Conservation (phyloP, 2,329 filamentous ascomycete genomes). For the Aspergillus sp. region DNA sequence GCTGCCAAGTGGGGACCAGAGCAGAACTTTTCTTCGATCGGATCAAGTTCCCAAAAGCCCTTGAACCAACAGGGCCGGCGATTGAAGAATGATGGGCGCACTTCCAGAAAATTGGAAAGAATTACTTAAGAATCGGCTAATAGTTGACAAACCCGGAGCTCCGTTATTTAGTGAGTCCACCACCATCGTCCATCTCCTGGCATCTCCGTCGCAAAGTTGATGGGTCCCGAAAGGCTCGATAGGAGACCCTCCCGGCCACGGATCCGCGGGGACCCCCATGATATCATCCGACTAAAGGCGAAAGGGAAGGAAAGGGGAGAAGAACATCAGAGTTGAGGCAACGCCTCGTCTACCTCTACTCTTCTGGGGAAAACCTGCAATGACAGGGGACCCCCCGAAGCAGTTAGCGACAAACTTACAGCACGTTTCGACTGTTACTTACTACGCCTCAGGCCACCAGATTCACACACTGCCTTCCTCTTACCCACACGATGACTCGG, state of each 20-base stretch:
- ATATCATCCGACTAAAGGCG: slow-evolving; percentile 4
- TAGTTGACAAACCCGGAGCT: not conserved
- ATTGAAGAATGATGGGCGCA: not conserved
- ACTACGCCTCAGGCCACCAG: not conserved
- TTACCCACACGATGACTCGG: not conserved
- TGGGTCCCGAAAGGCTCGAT: not conserved
- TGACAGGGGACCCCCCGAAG: slow-evolving; percentile 3
- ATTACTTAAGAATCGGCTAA: not conserved
- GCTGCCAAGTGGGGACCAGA: not conserved
- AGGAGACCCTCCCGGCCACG: not conserved
- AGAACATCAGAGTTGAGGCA: not conserved
- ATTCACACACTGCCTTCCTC: not conserved
- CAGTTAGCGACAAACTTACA: slow-evolving; percentile 3
- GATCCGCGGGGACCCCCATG: slow-evolving; percentile 7
- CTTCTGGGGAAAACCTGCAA: slow-evolving; percentile 11
- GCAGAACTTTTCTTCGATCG: slow-evolving; percentile 15
- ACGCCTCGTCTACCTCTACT: slow-evolving; percentile 13
- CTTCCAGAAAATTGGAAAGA: slow-evolving; percentile 12
- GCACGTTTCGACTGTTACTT: not conserved
- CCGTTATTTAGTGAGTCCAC: not conserved
- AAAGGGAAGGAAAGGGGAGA: not conserved
- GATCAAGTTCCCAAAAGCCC: slow-evolving; percentile 10
- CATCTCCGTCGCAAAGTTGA: not conserved
- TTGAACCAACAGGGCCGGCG: not conserved
- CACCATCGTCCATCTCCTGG: not conserved